A percentile compares a stretch with the other conserved stretches of the same genome.
Evolutionary conservation across 2,329 filamentous ascomycete species (phyloP).

Genomic region (Pseudocercospora cruenta): DNA sequence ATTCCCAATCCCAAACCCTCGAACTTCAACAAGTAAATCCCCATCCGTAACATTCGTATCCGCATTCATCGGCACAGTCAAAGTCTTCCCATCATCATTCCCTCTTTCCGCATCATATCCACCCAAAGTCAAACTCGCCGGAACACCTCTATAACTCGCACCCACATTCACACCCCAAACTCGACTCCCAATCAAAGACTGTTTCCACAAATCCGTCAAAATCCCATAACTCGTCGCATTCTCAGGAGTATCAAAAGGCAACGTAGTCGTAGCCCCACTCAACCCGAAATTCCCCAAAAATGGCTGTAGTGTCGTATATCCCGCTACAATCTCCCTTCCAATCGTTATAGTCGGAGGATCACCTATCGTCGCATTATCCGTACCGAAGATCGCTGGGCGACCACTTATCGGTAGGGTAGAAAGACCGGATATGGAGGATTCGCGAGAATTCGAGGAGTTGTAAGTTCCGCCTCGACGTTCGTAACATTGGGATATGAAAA

Average conservation of each 20-base stretch:
- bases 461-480: neutral
- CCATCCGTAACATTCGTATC: neutral
- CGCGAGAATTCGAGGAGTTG: neutral
- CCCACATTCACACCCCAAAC: constrained; percentile 5
- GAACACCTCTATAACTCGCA: constrained; percentile 41
- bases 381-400: neutral
- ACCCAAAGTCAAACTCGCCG: constrained; percentile 63
- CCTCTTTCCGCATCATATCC: constrained; percentile 60
- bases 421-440: neutral
- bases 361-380: neutral
- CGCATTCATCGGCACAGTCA: constrained; percentile 9
- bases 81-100: neutral
- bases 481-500: neutral
- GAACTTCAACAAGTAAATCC: neutral
- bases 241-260: constrained; percentile 6
- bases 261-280: neutral
- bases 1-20: constrained; percentile 2
- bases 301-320: neutral
- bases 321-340: constrained; percentile 1
- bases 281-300: constrained; percentile 5
- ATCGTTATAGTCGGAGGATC: neutral
- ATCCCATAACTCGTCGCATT: constrained; percentile 8
- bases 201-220: constrained; percentile 1
- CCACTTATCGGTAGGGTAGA: neutral
- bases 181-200: neutral